These are phyloP conservation scores for Boletus sensibilis DNA, from an alignment of 768 basidiomycete species.

Conservation along the genomic window DNA sequence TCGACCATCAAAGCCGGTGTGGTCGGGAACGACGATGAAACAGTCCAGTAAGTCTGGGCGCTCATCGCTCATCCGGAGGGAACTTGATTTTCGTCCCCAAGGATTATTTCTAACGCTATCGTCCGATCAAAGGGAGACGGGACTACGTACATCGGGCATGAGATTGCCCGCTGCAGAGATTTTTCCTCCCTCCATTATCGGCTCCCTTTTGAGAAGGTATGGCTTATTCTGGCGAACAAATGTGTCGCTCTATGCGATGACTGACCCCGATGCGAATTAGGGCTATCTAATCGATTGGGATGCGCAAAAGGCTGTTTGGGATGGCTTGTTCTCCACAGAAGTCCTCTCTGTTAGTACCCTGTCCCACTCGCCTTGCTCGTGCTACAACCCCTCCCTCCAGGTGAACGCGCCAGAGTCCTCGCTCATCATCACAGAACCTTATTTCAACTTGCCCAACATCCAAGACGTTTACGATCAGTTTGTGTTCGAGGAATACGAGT, in stretches of 20 bases:
- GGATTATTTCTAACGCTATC: constrained; percentile 78
- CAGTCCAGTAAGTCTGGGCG: constrained; percentile 23
- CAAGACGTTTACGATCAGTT: constrained; percentile 95
- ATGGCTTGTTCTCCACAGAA: constrained; percentile 76
- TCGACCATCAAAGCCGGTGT: constrained; percentile 76
- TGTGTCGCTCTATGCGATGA: not conserved
- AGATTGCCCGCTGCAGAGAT: constrained; percentile 74
- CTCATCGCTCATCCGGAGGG: not conserved
- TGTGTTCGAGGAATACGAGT: constrained; percentile 96
- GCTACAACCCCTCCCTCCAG: constrained; percentile 39
- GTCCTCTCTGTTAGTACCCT: constrained; percentile 55
- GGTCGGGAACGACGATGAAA: constrained; percentile 33
- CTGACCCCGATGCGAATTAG: constrained; percentile 43
- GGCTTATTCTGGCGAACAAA: not conserved
- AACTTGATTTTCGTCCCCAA: constrained; percentile 28
- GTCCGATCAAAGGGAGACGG: constrained; percentile 84
- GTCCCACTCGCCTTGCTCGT: not conserved
- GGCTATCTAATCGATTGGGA: constrained; percentile 96
- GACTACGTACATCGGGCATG: constrained; percentile 81
- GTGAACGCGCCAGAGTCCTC: constrained; percentile 70
- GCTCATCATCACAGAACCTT: constrained; percentile 88
- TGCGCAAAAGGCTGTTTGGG: constrained; percentile 92
- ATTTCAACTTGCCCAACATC: constrained; percentile 89
- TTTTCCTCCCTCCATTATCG: constrained; percentile 80
- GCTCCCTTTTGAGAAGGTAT: constrained; percentile 85